Conservation (phyloP, 169 alveolate genomes). For the Babesia divergens region DNA sequence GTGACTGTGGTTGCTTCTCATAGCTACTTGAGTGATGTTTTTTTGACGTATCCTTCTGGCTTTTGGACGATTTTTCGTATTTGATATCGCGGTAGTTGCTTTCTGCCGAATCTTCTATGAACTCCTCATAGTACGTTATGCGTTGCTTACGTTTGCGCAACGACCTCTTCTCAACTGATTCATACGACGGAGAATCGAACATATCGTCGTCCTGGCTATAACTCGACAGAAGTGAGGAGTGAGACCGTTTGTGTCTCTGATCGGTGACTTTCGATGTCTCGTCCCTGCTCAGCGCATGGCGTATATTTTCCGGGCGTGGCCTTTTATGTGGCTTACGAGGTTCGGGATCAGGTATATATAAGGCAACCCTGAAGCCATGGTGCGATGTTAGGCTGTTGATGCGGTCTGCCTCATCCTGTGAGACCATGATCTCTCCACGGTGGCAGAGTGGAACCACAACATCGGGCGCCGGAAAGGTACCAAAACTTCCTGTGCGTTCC, state of each 20-base stretch:
- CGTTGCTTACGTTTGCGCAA: slow-evolving; percentile 55
- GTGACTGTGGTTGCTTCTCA: slow-evolving; percentile 14
- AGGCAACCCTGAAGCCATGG: slow-evolving; percentile 25
- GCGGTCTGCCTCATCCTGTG: slow-evolving; percentile 35
- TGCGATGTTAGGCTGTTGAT: slow-evolving; percentile 17
- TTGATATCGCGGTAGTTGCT: slow-evolving; percentile 10
- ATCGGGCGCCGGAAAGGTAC: no score
- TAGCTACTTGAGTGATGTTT: slow-evolving; percentile 5
- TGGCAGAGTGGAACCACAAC: no score
- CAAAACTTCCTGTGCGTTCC: no score
- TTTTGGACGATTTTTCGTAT: slow-evolving; percentile 12
- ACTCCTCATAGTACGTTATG: slow-evolving; percentile 52
- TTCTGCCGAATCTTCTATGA: slow-evolving; percentile 37
- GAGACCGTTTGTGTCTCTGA: not conserved
- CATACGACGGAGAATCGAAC: not conserved
- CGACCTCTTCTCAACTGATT: slow-evolving; percentile 30
- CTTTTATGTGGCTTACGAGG: slow-evolving; percentile 16
- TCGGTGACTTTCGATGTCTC: not conserved
- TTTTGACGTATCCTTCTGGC: slow-evolving; percentile 6
- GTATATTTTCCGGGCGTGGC: not conserved
- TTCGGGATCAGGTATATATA: not conserved
- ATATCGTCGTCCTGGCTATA: slow-evolving; percentile 34
- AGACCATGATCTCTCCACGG: slow-evolving; percentile 43
- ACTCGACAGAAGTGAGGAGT: not conserved
- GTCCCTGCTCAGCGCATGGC: slow-evolving; percentile 12